Conservation (phyloP, 108 stramenopile genomes). For the Pseudonitzschia delicatissima region DNA sequence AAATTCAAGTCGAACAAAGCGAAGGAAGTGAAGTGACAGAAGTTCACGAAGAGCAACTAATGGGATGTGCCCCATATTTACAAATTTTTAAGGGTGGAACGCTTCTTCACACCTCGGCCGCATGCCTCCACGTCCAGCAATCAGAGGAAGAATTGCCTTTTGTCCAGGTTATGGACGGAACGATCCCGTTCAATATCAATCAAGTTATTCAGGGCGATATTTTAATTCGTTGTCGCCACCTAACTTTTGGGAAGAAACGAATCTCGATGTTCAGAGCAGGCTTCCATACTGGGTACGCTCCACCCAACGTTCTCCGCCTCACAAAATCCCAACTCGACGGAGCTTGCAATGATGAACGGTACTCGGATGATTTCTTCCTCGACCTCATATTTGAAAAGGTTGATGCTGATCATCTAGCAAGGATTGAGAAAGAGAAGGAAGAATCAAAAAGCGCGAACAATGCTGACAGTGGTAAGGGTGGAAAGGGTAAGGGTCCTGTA, state of each 20-base stretch:
- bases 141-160: constrained; percentile 66
- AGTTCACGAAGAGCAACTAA: constrained; percentile 21
- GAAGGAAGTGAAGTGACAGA: constrained; percentile 8
- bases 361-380: constrained; percentile 88
- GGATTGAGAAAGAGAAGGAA: constrained; percentile 40
- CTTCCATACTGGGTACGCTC: constrained; percentile 94
- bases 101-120: constrained; percentile 81
- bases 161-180: constrained; percentile 50
- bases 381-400: constrained; percentile 94
- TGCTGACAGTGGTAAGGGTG: constrained; percentile 2
- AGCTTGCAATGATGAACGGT: constrained; percentile 86
- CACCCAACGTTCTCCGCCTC: constrained; percentile 85
- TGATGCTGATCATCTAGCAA: constrained; percentile 65
- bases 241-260: constrained; percentile 60
- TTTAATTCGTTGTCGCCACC: constrained; percentile 86
- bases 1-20: constrained; percentile 27
- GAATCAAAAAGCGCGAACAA: constrained; percentile 13
- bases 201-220: constrained; percentile 88
- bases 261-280: constrained; percentile 95
- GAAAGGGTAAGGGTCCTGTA: constrained; percentile 36
- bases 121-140: constrained; percentile 57
- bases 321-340: constrained; percentile 94
- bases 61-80: constrained; percentile 95
- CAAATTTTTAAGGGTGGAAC: constrained; percentile 93
- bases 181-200: constrained; percentile 71